Evolutionary conservation across 169 alveolate species (phyloP), one percentile per base, ranked within the genome.

Genomic region (Babesia bovis): DNA sequence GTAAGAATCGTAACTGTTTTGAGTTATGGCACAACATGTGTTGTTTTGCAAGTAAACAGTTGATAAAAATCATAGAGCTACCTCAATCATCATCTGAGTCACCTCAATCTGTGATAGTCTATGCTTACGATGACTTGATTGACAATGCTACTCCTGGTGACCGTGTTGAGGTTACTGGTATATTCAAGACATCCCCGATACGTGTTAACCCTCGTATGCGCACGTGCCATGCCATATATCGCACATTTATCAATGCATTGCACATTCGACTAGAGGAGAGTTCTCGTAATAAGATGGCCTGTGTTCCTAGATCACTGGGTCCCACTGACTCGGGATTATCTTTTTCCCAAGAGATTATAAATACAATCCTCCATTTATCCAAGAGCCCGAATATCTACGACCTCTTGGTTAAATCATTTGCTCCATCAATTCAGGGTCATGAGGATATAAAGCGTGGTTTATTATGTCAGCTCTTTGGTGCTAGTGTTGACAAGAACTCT

Each of bases 371-470:
- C 82, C 79, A 89, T 84, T 67, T 89, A 72, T 86, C 93, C 77
- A 77, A 85, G 57, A 91, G 94, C 66, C 97, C 97, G 0, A 90
- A 94, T 68, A 87, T 94, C n/a, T 96, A 95, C 85, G 97, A 95
- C 50, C 85, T 84, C 65, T 90, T 98, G 26, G 94, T 94, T 44
- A 95, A 94, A 67, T 93, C 98, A 13, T 88, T 98, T 51, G 99
- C 99, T 6, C 99, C 99, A 15, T 90, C 97, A 26, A 96, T 98
- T 47, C 95, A 97, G 96, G 99, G 97, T 60, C 90, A 94, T 42
- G 97, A 95, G 19, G 99, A 97, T 79, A 97, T 97, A 6, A 90
- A 89, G 71, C 86, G 76, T 38, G 99, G 99, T 40, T 79, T 97
- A 19, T 70, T 98, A 47, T 95, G 99, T 74, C 97, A 97, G 85